These are phyloP conservation scores for Wickerhamiella shivajii DNA, from an alignment of 805 yeast species.

Conservation along the genomic window DNA sequence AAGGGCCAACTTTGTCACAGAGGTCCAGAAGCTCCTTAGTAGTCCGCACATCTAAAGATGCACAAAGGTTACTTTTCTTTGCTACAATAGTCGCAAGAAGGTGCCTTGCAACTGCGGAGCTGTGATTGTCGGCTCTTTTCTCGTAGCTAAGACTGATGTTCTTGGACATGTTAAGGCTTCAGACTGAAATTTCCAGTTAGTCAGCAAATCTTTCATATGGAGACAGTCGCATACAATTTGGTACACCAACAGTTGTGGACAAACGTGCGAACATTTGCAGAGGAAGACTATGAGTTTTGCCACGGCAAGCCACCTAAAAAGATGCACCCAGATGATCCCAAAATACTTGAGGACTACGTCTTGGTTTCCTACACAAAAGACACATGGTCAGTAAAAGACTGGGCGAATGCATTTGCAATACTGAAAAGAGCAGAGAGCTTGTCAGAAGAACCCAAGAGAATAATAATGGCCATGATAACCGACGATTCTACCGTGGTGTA, in stretches of 20 bases:
- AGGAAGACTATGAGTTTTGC: conserved; percentile 13
- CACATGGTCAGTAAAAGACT: conserved; percentile 23
- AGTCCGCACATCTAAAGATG: conserved; percentile 78
- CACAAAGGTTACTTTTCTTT: conserved; percentile 82
- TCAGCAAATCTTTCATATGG: too few species aligned
- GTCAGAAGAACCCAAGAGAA: conserved; percentile 9
- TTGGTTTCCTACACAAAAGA: conserved; percentile 16
- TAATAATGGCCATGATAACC: conserved; percentile 30
- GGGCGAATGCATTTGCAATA: conserved; percentile 23
- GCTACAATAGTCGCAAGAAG: conserved; percentile 58
- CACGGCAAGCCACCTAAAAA: conserved; percentile 25
- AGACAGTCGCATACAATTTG: conserved; percentile 20
- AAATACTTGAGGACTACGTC: conserved; percentile 17
- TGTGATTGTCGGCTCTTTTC: conserved; percentile 54
- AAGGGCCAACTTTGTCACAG: conserved; percentile 76
- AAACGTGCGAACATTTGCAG: conserved; percentile 14
- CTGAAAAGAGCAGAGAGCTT: conserved; percentile 11
- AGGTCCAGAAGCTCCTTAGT: conserved; percentile 60
- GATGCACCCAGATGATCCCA: conserved; percentile 24
- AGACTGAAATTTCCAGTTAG: too few species aligned
- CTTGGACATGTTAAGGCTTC: neutral
- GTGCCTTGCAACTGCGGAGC: conserved; percentile 66
- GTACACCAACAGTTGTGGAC: conserved; percentile 28
- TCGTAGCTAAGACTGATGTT: conserved; percentile 41
- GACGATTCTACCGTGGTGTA: conserved; percentile 31